Conservation (phyloP, 768 basidiomycete genomes). For the Mycena polygramma region DNA sequence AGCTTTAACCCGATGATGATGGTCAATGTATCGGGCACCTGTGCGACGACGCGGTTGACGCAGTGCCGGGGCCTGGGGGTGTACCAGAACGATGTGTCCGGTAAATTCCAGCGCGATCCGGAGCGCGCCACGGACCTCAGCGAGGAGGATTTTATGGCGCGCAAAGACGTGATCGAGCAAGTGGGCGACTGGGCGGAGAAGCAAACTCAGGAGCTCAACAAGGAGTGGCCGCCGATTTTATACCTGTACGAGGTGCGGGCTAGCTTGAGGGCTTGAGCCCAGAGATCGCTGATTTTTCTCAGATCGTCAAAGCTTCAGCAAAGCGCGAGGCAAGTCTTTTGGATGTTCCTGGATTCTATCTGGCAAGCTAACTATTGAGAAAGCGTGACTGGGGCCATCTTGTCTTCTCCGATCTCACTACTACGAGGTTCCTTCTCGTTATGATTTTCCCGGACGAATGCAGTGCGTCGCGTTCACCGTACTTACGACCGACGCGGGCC, state of each 20-base stretch:
- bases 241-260: slow-evolving; percentile 49
- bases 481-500: neutral
- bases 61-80: slow-evolving; percentile 48
- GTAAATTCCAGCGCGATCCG: slow-evolving; percentile 43
- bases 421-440: slow-evolving; percentile 45
- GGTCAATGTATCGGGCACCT: slow-evolving; percentile 47
- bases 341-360: neutral
- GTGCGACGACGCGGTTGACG: slow-evolving; percentile 45
- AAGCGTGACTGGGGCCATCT: slow-evolving; percentile 52
- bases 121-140: slow-evolving; percentile 42
- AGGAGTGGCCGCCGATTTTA: slow-evolving; percentile 47
- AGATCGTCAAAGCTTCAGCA: slow-evolving; percentile 45
- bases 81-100: slow-evolving; percentile 43
- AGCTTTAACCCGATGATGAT: slow-evolving; percentile 48
- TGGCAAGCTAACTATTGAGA: neutral
- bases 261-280: neutral
- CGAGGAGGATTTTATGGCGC: slow-evolving; percentile 43
- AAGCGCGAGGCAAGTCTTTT: slow-evolving; percentile 41
- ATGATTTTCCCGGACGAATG: slow-evolving; percentile 45
- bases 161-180: slow-evolving; percentile 45
- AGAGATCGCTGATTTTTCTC: neutral
- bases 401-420: slow-evolving; percentile 44
- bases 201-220: neutral
- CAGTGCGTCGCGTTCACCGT: slow-evolving; percentile 34
- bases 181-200: slow-evolving; percentile 39